phyloP scores from a whole-genome alignment of 192 early-diverging fungal species.

The Gonapodya prolifera region DNA sequence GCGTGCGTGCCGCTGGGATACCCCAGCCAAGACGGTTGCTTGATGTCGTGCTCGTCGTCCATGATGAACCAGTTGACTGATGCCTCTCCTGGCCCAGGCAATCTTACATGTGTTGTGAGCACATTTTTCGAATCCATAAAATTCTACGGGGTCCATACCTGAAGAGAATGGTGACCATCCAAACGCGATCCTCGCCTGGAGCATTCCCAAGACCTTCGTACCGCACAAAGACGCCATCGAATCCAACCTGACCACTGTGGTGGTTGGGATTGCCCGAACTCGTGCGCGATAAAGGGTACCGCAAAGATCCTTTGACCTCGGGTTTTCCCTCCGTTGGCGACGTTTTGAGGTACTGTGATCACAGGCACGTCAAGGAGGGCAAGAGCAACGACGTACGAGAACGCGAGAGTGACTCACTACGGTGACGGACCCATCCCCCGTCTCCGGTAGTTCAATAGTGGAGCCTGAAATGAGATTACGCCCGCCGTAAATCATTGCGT shows the following conservation, averaged over 20 bases:
- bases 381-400: no score
- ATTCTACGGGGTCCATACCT: not conserved
- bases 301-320: not conserved
- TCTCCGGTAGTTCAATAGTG: not conserved
- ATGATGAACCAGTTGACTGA: not conserved
- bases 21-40: not conserved
- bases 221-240: not conserved
- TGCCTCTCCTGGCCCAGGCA: not conserved
- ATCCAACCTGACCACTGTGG: not conserved
- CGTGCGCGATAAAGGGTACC: not conserved
- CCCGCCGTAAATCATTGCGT: not conserved
- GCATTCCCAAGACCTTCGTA: not conserved
- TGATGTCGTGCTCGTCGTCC: not conserved
- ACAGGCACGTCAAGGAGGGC: no score
- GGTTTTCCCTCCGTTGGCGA: not conserved
- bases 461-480: not conserved
- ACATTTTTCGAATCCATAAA: not conserved
- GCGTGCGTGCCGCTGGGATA: not conserved
- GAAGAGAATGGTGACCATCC: not conserved
- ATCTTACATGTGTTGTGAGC: not conserved
- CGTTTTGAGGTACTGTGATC: not conserved
- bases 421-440: not conserved
- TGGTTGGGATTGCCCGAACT: not conserved
- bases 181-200: not conserved
- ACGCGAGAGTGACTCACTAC: not conserved